Base-by-base conservation (phyloP, 2,329 filamentous ascomycete genomes). In the Triangularia verruculosa region DNA sequence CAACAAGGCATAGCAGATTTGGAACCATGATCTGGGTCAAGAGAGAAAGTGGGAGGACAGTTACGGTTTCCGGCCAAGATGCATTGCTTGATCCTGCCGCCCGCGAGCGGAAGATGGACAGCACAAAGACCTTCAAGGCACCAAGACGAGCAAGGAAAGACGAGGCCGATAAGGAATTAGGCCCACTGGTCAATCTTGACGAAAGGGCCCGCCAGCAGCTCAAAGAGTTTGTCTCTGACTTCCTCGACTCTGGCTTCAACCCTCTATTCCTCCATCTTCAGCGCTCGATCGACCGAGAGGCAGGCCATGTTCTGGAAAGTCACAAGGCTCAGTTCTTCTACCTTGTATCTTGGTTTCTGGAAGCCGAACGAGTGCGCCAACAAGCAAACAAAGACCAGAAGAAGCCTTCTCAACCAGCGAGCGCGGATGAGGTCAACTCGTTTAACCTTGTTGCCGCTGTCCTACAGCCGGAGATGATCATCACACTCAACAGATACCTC, bases 21-120 rank as follows among this genome's bases (percentile, higher is more conserved):
- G 95, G 95, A 2, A 96, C 93, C 11, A 98, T 98, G 91, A 88
- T 97, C 32, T 98, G 94, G 93, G 87, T 99, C 39, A 92, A 96
- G 78, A 83, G 93, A 62, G 90, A 93, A 57, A 90, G 93, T 69
- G 88, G 90, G 58, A 93, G 93, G 72, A 86, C 95, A 70, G 90
- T 91, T 0, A 93, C 93, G 0, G 84, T 99, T 1, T 93, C 93
- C 0, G 95, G 95, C 1, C 94, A 98, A 73, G 89, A 93, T 70
- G 91, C 91, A 4, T 84, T 99, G 53, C 85, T 87, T 2, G 88
- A 92, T 70, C 85, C 87, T 6, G 83, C 90, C 8, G 84, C 85
- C 43, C 89, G 90, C 6, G 84, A 97, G 68, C 83, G 90, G 58
- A 96, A 97, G 74, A 93, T 99, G 86, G 95, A 99, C 72, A 88